Conservation (phyloP, 2,329 filamentous ascomycete genomes). For the Hirsutella thompsonii region DNA sequence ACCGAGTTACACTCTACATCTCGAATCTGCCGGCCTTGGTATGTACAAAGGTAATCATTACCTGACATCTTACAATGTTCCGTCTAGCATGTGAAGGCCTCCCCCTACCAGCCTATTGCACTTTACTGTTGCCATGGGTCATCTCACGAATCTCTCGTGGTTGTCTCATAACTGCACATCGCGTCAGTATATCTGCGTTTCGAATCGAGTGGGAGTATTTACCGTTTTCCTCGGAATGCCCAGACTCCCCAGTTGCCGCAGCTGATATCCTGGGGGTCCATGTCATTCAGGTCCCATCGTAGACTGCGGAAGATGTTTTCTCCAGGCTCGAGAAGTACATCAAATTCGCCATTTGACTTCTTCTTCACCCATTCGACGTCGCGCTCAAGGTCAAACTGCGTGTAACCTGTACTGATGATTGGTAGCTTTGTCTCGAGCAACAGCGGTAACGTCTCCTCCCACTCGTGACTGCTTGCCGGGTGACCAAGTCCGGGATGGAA, state of each 20-base stretch:
- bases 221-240: constrained; percentile 96
- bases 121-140: too few relatives aligned
- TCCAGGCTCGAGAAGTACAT: constrained; percentile 79
- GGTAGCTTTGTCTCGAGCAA: constrained; percentile 92
- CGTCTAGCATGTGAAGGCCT: too few relatives aligned
- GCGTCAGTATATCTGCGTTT: constrained; percentile 17
- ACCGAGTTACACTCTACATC: too few relatives aligned
- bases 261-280: constrained; percentile 86
- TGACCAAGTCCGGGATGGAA: constrained; percentile 97
- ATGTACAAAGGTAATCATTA: neutral
- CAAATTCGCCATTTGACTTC: constrained; percentile 79
- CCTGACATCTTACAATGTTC: neutral
- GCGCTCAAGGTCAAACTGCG: constrained; percentile 84
- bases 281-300: constrained; percentile 92
- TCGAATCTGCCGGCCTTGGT: too few relatives aligned
- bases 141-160: constrained; percentile 30
- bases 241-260: constrained; percentile 97
- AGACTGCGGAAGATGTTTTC: constrained; percentile 91
- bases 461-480: constrained; percentile 85
- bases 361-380: constrained; percentile 85
- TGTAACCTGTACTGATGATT: constrained; percentile 91
- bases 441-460: constrained; percentile 79
- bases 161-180: constrained; percentile 46
- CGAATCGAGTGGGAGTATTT: constrained; percentile 17
- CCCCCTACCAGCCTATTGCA: too few relatives aligned